Evolutionary conservation across 805 yeast species (phyloP).

Genomic region (Myxozyma geophila): DNA sequence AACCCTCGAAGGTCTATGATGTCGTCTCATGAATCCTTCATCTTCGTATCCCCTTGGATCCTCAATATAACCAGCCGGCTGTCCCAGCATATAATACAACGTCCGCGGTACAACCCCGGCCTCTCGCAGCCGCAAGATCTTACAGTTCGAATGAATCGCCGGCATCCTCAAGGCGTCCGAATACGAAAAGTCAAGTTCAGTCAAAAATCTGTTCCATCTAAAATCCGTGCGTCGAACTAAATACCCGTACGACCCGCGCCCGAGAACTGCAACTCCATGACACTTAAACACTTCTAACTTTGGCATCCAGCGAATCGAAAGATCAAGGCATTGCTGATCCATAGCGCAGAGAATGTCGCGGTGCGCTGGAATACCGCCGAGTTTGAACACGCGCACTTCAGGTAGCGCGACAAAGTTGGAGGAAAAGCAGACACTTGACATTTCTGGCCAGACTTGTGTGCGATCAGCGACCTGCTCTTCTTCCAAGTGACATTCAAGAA

Average conservation of each 20-base stretch:
- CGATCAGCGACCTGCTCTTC: neutral
- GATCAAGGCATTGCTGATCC: constrained; percentile 33
- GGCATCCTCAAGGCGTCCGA: constrained; percentile 27
- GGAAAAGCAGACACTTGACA: constrained; percentile 12
- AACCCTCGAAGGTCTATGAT: constrained; percentile 1
- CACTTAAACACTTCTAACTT: constrained; percentile 17
- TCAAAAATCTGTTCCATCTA: constrained; percentile 7
- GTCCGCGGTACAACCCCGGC: constrained; percentile 17
- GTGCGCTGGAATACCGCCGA: constrained; percentile 18
- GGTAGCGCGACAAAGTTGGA: constrained; percentile 21
- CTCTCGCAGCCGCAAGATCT: constrained; percentile 9
- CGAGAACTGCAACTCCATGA: constrained; percentile 23
- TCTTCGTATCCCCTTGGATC: constrained; percentile 13
- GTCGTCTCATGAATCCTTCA: constrained; percentile 2
- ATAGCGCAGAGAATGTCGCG: neutral
- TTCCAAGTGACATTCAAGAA: constrained; percentile 12
- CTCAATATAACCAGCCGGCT: constrained; percentile 15
- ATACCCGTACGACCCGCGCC: constrained; percentile 27
- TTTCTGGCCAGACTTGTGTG: constrained; percentile 29
- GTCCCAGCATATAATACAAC: neutral
- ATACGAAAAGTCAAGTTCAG: constrained; percentile 17
- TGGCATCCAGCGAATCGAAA: constrained; percentile 30
- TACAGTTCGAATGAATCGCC: constrained; percentile 6
- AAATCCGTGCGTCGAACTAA: constrained; percentile 21
- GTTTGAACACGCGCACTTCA: constrained; percentile 5